These are phyloP conservation scores for Penicillium canescens DNA, from an alignment of 495 filamentous ascomycete species.

Conservation along the genomic window DNA sequence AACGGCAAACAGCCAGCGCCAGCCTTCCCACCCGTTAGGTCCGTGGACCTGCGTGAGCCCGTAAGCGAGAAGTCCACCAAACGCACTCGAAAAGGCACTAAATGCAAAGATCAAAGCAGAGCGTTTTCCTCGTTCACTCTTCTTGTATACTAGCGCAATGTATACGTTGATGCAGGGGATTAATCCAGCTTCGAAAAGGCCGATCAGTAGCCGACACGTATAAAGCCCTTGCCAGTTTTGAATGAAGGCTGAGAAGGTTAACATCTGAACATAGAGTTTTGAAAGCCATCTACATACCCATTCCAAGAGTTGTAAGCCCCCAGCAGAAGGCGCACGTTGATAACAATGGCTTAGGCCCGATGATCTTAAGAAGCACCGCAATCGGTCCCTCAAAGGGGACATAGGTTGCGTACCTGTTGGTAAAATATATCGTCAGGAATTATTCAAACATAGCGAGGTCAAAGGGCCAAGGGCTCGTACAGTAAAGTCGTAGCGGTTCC, in stretches of 20 bases:
- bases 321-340: conserved; percentile 14
- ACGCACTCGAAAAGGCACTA: conserved; percentile 13
- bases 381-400: conserved; percentile 14
- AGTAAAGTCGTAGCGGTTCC: conserved; percentile 24
- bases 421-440: background rate
- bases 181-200: conserved; percentile 10
- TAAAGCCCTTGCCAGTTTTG: conserved; percentile 12
- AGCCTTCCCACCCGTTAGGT: conserved; percentile 11
- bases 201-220: conserved; percentile 8
- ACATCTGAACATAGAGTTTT: too few species aligned
- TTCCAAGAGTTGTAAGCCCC: conserved; percentile 10
- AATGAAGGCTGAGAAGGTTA: conserved; percentile 6
- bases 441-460: background rate
- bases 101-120: conserved; percentile 11
- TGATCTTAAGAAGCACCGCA: conserved; percentile 11
- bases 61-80: conserved; percentile 13
- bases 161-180: conserved; percentile 14
- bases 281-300: conserved; percentile 1
- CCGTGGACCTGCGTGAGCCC: conserved; percentile 12
- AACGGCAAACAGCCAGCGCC: conserved; percentile 12
- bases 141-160: conserved; percentile 14
- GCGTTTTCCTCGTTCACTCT: conserved; percentile 8
- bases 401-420: conserved; percentile 10
- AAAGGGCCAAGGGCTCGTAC: background rate
- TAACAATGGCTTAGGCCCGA: conserved; percentile 11